These are phyloP conservation scores for Salix koriyanagi DNA, from an alignment of 345 rosid species.

Conservation along the genomic window DNA sequence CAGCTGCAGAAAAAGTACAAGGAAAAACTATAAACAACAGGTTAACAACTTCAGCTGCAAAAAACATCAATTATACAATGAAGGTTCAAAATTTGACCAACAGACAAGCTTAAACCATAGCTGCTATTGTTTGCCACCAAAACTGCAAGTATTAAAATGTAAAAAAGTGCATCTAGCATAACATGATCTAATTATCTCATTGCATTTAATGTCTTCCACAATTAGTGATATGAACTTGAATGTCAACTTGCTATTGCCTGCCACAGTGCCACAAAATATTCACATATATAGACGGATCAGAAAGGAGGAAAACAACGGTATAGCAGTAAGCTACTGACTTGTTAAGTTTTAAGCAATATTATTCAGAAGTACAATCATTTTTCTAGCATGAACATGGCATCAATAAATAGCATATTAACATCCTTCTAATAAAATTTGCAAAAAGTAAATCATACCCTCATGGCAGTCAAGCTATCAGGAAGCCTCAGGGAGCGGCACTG, in stretches of 20 bases:
- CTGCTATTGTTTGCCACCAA: background rate
- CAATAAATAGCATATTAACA: background rate
- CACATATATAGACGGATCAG: background rate
- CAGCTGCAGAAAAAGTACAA: background rate
- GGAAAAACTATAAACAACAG: no score
- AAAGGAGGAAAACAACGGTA: background rate
- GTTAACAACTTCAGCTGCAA: background rate
- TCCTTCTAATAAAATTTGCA: background rate
- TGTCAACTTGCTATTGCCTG: background rate
- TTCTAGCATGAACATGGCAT: background rate
- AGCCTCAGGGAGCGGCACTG: conserved; percentile 74
- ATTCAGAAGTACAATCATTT: background rate
- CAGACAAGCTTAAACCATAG: background rate
- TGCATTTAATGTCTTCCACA: background rate
- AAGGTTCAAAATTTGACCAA: background rate
- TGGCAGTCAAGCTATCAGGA: conserved; percentile 47
- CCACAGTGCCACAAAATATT: background rate
- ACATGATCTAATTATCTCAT: background rate
- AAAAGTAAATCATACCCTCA: conserved; percentile 42
- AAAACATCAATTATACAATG: background rate
- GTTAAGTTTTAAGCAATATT: background rate
- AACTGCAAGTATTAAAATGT: background rate
- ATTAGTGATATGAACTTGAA: background rate
- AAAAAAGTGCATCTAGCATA: background rate
- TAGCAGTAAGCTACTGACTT: background rate